Base-by-base conservation (phyloP, 768 basidiomycete genomes). In the Tubosaeta sp. region DNA sequence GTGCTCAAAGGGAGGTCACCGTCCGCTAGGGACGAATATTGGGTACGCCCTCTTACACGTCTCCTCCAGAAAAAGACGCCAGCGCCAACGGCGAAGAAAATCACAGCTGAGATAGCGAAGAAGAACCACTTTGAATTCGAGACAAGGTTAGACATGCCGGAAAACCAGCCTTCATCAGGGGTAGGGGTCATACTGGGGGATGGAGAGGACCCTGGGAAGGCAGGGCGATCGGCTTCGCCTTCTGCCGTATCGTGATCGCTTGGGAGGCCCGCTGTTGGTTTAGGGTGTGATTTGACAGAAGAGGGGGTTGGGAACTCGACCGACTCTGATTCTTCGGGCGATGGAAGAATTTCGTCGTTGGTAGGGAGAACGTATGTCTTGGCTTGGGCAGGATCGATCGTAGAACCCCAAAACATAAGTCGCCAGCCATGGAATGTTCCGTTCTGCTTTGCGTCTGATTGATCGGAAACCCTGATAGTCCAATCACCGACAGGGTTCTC, bases 401-500 rank as follows among this genome's bases (percentile, higher is more conserved):
- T 75, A 29, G 88, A 84, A 18, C 96, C 96, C 91, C 92, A 99
- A 35, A 99, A 78, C 51, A 86, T 82, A 73, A 97, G 84, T 48
- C 84, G 85, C 95, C 94, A 99, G 16, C 90, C 89, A 32, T 92
- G 75, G 75, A 99, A 93, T 8, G 72, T 73, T 38, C 83, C 83
- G 40, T 78, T 82, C 54, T 79, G 73, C 1, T 67, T 64, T 11
- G 75, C 69, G n/a, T 80, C 83, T 36, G 74, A 74, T 59, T 87
- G 84, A 62, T 99, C 96, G 27, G 81, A 84, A 14, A 99, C 92
- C 36, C 69, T 82, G 52, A 99, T 80, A 0, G 81, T 91, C 96
- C 96, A 99, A 18, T 83, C 78, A 16, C 96, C 96, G 25, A 90
- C 66, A 1, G 94, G 89, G 67, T 90, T 76, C 71, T 99, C 96